Percentiles rank a stretch among this genome's conserved stretches.
Conservation (phyloP, 1,284 basidiomycete species). For the Schizophyllum amplum region DNA sequence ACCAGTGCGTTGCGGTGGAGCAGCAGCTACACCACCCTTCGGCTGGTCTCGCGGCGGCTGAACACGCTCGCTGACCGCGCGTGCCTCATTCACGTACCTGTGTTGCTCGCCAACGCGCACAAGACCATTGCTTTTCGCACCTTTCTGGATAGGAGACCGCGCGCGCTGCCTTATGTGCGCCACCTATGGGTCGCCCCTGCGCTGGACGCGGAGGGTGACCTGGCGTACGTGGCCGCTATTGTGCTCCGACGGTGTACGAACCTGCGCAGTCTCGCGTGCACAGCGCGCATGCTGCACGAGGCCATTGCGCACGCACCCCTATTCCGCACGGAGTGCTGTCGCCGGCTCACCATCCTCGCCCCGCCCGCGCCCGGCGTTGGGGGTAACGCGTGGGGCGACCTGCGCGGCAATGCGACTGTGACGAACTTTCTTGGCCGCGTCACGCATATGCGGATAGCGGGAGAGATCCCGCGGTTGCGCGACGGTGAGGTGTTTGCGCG, state of each 20-base stretch:
- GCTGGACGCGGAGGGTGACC: background rate
- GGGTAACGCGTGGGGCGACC: background rate
- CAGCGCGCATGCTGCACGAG: constrained; percentile 15
- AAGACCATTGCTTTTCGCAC: constrained; percentile 9
- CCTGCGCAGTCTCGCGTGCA: constrained; percentile 20
- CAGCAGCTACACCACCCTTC: background rate
- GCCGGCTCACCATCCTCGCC: background rate
- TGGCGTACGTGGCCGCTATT: background rate
- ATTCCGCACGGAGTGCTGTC: background rate
- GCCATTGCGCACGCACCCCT: constrained; percentile 6
- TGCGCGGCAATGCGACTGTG: constrained; percentile 7
- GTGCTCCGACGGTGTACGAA: constrained; percentile 22
- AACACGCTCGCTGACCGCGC: background rate
- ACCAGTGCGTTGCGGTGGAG: background rate
- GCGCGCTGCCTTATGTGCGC: constrained; percentile 9
- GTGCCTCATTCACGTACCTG: constrained; percentile 2
- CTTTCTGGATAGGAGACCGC: constrained; percentile 3
- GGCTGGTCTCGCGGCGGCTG: background rate
- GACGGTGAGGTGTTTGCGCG: background rate
- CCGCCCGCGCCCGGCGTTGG: too few relatives aligned
- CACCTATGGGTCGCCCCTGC: constrained; percentile 11
- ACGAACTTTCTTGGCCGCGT: background rate
- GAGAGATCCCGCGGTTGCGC: background rate
- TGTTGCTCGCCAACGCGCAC: constrained; percentile 3
- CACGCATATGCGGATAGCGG: background rate